Evolutionary conservation across 1,284 basidiomycete genomes (phyloP), one percentile per base, ranked within the genome.

Genomic region (Microbotryomycetes sp.): DNA sequence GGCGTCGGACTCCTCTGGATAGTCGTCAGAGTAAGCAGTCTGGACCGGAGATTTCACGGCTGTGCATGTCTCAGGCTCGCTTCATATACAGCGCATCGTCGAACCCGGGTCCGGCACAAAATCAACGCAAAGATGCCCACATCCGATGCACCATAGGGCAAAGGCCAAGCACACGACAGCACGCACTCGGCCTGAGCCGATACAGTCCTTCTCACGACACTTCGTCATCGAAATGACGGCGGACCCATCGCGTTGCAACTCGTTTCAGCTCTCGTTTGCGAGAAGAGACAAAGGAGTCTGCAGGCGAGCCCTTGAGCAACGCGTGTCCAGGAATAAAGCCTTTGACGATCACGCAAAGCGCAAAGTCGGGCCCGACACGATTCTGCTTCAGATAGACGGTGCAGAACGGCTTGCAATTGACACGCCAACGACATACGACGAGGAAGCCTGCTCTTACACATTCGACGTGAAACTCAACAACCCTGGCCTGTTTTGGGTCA

Each of bases 351-450:
- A 35, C 24, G 48, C 57, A 23, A 45, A 9, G 9, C 9, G 21
- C n/a, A 4, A 18, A 5, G 28, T 62, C 5, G 60, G 60, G 18
- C 60, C 60, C 1, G 60, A 62, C 21, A 57, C 60, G 26, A 57
- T 62, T n/a, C 60, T 57, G 52, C 49, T 62, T 18, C 29, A 52
- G 16, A 48, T 58, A 4, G 60, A 62, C 41, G 60, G 60, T 4
- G 60, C 60, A 1, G 56, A 62, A 24, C 29, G 60, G 28, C 31
- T 30, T n/a, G 56, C 54, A 2, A 47, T 62, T 16, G 60, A 62
- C 26, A 45, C 31, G 5, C 56, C 60, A 26, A 35, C 45, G 28
- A 9, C 24, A 26, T 62, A 30, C 45, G 47, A 57, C 23, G 16
- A 45, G 28, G 52, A 57, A 18, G 46, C 47, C 18, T 62, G 60